These are phyloP conservation scores for Penstemon barbatus DNA, from an alignment of 257 asterid species.

Conservation along the genomic window DNA sequence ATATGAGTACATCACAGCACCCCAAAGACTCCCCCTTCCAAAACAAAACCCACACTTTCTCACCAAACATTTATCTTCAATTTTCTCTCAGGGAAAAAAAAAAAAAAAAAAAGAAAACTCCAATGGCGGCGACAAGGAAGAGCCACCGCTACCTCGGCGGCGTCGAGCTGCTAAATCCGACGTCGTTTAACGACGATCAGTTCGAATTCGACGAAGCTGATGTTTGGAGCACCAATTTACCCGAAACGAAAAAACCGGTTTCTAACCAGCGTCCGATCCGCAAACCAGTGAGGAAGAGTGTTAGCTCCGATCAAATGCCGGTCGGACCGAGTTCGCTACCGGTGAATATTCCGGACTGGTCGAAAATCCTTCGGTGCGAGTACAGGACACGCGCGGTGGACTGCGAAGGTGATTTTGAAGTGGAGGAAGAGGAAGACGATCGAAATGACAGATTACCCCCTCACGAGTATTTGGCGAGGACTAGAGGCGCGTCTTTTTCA, in stretches of 20 bases:
- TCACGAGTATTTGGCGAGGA: conserved; percentile 77
- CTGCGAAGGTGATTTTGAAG: conserved; percentile 23
- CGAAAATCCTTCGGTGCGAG: conserved; percentile 60
- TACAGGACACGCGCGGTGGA: conserved; percentile 35
- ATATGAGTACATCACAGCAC: background rate
- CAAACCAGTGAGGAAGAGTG: conserved; percentile 34
- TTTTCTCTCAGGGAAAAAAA: background rate
- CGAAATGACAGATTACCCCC: conserved; percentile 60
- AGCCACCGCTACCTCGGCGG: conserved; percentile 46
- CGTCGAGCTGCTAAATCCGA: conserved; percentile 29
- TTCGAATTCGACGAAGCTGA: conserved; percentile 69
- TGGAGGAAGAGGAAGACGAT: conserved; percentile 25
- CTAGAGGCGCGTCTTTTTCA: conserved; percentile 31
- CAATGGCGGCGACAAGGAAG: conserved; percentile 52
- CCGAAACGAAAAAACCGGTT: conserved; percentile 32
- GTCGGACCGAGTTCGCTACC: conserved; percentile 54
- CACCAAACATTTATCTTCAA: background rate
- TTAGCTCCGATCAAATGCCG: conserved; percentile 11
- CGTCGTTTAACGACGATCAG: conserved; percentile 30
- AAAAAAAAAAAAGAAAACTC: background rate
- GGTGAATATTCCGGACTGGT: conserved; percentile 75
- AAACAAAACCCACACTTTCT: background rate
- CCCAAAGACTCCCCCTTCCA: background rate
- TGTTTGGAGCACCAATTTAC: conserved; percentile 40
- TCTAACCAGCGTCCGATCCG: conserved; percentile 35